These are phyloP conservation scores for Daldinia eschscholtzii DNA, from an alignment of 2,329 filamentous ascomycete species.

Conservation along the genomic window DNA sequence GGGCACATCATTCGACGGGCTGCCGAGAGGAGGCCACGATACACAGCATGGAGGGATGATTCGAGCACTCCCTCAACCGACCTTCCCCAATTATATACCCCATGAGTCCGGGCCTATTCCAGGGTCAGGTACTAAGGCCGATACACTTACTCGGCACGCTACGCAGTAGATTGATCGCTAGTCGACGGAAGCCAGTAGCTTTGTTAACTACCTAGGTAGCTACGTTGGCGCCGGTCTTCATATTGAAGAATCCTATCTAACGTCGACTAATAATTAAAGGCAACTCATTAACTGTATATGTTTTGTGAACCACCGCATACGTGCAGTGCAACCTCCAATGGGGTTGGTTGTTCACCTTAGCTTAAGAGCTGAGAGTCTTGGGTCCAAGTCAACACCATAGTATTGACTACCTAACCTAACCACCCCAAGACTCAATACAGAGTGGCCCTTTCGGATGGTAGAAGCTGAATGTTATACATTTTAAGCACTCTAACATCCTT, in stretches of 20 bases:
- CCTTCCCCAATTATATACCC: conserved; percentile 39
- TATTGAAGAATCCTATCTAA: conserved; percentile 4
- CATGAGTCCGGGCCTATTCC: conserved; percentile 37
- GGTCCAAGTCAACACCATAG: not conserved
- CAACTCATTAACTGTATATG: conserved; percentile 8
- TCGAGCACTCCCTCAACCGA: conserved; percentile 39
- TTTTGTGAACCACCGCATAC: not conserved
- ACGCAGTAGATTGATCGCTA: conserved; percentile 25
- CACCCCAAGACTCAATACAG: conserved; percentile 5
- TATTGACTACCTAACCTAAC: not conserved
- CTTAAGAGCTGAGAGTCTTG: conserved; percentile 15
- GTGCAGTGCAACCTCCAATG: conserved; percentile 4
- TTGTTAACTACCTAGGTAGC: conserved; percentile 7
- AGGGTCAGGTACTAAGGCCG: conserved; percentile 32
- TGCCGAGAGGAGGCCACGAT: conserved; percentile 49
- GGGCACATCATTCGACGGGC: conserved; percentile 48
- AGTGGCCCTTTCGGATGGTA: not conserved
- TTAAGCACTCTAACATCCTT: conserved; percentile 7
- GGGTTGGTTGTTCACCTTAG: not conserved
- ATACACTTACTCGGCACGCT: conserved; percentile 35
- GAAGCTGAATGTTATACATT: conserved; percentile 6
- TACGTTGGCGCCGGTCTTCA: conserved; percentile 5
- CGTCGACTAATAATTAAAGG: not conserved
- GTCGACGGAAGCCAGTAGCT: not conserved
- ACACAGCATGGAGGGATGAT: conserved; percentile 48